Base-by-base conservation (phyloP, 176 grass and related monocot species). In the Hordeum marinum region DNA sequence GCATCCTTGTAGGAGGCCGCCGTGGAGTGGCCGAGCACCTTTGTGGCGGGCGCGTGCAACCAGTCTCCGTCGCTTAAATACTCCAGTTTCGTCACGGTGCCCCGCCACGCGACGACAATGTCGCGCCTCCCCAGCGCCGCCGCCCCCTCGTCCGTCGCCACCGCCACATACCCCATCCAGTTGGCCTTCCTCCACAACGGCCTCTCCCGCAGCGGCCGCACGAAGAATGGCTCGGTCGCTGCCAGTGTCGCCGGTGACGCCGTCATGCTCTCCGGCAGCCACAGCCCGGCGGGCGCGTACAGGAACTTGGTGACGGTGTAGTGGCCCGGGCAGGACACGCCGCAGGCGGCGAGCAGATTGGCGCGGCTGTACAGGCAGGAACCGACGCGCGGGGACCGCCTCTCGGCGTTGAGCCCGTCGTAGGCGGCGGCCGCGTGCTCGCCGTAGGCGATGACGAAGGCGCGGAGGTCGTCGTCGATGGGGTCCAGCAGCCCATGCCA, bases 121-220 rank as follows among this genome's bases (percentile, higher is more conserved):
- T 97, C 95, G 62, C 95, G 89, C 72, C 95, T 13, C 9, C 95
- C 95, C 9, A 97, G 85, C 84, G 63, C 82, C 12, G 77, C 84
- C 57, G 68, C 86, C 50, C 90, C 95, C 34, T 83, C 65, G 70
- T 97, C 95, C 2, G 95, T 97, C 27, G 95, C 86, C 31, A 97
- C 92, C 4, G 95, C 95, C 42, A 97, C 82, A 74, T 87, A 97
- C 1, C 95, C 95, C 63, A 97, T 97, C 88, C 92, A 97, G 70
- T 97, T 97, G 12, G 90, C 89, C 70, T 88, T 84, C 84, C 78
- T 46, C 88, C 95, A 92, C 39, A 82, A 26, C 35, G 72, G 82
- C 52, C 83, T 29, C 45, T 35, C 54, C 20, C 35, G 59, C 37
- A 86, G 64, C 17, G 92, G 83, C 63, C 68, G 91, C 3, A 97